Percentiles rank a stretch among this genome's conserved stretches.
Conservation (phyloP, 2,329 filamentous ascomycete species). For the Neofusicoccum sp. region DNA sequence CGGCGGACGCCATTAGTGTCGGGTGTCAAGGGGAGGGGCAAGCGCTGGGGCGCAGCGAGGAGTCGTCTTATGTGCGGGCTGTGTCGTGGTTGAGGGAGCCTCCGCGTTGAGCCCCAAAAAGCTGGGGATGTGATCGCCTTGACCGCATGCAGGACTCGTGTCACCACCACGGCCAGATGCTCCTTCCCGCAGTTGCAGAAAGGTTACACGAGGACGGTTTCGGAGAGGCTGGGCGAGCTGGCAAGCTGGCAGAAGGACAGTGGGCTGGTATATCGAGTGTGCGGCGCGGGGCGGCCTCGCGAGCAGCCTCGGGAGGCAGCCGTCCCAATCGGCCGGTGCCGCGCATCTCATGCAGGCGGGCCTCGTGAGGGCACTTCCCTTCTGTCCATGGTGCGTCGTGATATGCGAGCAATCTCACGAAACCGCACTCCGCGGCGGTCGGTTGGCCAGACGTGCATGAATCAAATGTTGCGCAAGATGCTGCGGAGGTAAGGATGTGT, state of each 20-base stretch:
- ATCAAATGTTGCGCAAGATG: slow-evolving; percentile 4
- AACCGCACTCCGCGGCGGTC: not conserved
- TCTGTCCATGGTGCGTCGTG: not conserved
- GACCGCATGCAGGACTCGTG: slow-evolving; percentile 3
- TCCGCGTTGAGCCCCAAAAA: slow-evolving; percentile 8
- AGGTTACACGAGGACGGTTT: slow-evolving; percentile 8
- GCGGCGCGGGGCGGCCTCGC: not conserved
- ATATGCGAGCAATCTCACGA: slow-evolving; percentile 1
- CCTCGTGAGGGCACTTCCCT: not conserved
- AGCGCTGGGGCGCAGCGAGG: not conserved
- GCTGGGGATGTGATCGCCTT: slow-evolving; percentile 9
- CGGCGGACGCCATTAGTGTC: not conserved
- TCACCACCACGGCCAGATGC: not conserved
- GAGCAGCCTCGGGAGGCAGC: not conserved
- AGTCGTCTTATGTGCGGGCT: not conserved
- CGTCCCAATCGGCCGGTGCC: not conserved
- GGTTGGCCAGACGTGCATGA: not conserved
- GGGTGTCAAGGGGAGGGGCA: too few species aligned
- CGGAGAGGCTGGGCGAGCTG: not conserved
- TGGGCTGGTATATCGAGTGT: not conserved
- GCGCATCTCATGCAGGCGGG: not conserved
- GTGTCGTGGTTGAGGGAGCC: not conserved
- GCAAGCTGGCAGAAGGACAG: not conserved
- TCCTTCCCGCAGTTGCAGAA: not conserved
- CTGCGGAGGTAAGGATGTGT: not conserved